Evolutionary conservation across 257 asterid species (phyloP).

Genomic region (Misopates orontium): DNA sequence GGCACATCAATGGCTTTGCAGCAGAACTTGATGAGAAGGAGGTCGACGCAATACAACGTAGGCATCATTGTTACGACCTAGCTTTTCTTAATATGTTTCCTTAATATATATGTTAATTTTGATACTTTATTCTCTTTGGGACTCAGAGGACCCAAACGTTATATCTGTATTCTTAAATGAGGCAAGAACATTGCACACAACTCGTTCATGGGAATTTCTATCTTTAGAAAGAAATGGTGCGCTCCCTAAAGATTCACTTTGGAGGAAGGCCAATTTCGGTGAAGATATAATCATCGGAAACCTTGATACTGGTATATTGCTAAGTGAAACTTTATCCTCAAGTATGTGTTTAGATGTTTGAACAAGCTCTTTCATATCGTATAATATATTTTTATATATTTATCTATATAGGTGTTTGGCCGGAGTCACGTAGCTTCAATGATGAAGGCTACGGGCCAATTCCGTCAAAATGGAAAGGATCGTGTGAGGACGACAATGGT

Average conservation of each 20-base stretch:
- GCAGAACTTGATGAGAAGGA: constrained; percentile 42
- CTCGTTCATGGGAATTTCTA: constrained; percentile 47
- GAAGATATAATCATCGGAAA: constrained; percentile 27
- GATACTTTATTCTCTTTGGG: neutral
- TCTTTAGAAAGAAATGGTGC: constrained; percentile 30
- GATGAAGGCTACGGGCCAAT: constrained; percentile 47
- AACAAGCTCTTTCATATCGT: neutral
- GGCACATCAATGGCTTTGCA: constrained; percentile 55
- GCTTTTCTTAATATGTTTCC: too few relatives aligned
- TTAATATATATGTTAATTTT: neutral
- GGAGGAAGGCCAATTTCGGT: constrained; percentile 31
- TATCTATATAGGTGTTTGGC: constrained; percentile 46
- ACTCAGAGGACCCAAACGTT: constrained; percentile 42
- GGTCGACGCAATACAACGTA: constrained; percentile 38
- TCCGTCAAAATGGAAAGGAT: constrained; percentile 53
- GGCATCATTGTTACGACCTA: neutral
- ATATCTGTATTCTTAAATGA: constrained; percentile 36
- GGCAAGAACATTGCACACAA: constrained; percentile 38
- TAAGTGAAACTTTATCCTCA: neutral
- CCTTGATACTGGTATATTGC: constrained; percentile 37
- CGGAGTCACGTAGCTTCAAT: constrained; percentile 48
- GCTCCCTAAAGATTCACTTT: constrained; percentile 29
- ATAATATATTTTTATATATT: neutral
- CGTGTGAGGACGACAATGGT: constrained; percentile 26
- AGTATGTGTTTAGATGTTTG: neutral